Percentiles rank a stretch among this genome's conserved stretches.
phyloP scores from a whole-genome alignment of 306 rosid genomes.

The Medicago lupulina region DNA sequence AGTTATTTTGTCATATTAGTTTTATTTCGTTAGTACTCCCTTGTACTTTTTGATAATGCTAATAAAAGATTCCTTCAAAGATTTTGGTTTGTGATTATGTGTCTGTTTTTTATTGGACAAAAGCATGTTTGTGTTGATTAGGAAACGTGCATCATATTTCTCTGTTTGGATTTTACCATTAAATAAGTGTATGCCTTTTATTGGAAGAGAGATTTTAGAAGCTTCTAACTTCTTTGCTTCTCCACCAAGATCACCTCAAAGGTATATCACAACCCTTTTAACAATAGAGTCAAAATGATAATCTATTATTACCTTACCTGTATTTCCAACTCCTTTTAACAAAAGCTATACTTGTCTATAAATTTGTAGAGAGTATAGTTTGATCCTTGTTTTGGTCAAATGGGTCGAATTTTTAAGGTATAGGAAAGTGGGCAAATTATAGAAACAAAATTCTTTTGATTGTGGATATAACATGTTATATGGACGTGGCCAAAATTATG shows the following conservation, averaged over 20 bases:
- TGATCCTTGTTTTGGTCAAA: conserved; percentile 14
- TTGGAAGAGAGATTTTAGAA: conserved; percentile 59
- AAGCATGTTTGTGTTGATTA: too few species aligned
- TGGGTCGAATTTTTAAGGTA: background rate
- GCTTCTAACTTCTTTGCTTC: conserved; percentile 61
- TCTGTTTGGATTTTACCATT: too few species aligned
- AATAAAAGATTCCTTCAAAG: too few species aligned
- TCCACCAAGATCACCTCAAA: conserved; percentile 67
- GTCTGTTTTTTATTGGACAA: too few species aligned
- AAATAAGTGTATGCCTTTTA: background rate
- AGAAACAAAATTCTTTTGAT: too few species aligned
- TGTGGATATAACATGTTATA: too few species aligned
- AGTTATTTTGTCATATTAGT: too few species aligned
- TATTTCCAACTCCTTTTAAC: conserved; percentile 50
- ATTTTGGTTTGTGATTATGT: too few species aligned
- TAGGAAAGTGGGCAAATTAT: background rate
- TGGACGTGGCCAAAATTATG: too few species aligned
- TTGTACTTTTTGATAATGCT: too few species aligned
- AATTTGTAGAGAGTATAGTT: conserved; percentile 9
- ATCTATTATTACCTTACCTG: conserved; percentile 41
- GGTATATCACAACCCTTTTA: conserved; percentile 55
- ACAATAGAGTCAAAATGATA: conserved; percentile 41
- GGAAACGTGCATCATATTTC: too few species aligned
- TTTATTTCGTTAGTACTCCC: too few species aligned
- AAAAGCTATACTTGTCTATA: conserved; percentile 61